Percentiles rank a stretch among this genome's conserved stretches.
Evolutionary conservation across 176 grass and related monocot genomes (phyloP).

Genomic region (Urochloa ruziziensis): DNA sequence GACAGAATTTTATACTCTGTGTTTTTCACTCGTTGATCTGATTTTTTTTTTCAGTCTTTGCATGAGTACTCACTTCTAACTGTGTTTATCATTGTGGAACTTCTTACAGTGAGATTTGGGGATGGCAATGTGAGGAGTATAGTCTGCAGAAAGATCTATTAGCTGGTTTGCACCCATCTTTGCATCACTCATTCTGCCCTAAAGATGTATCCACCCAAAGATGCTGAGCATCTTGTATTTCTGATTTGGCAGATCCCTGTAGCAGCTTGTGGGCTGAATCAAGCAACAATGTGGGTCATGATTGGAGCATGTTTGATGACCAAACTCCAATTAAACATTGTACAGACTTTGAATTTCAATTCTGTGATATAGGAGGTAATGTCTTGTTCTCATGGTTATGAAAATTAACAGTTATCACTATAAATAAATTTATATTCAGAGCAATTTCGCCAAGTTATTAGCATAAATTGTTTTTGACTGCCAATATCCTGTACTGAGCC

Average conservation of each 20-base stretch:
- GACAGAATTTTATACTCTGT: neutral
- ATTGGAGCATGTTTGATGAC: conserved; percentile 69
- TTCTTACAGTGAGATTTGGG: conserved; percentile 75
- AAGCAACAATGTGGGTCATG: conserved; percentile 44
- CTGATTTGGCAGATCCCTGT: conserved; percentile 49
- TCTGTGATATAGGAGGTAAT: conserved; percentile 68
- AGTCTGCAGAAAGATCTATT: conserved; percentile 61
- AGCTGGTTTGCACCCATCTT: conserved; percentile 45
- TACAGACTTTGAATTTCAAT: conserved; percentile 58
- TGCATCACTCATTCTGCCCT: conserved; percentile 5
- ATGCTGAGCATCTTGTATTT: conserved; percentile 13
- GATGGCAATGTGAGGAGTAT: conserved; percentile 61
- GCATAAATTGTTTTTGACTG: neutral
- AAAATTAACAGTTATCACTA: neutral
- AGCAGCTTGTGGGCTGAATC: conserved; percentile 60
- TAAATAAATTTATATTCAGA: neutral
- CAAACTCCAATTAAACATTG: conserved; percentile 97
- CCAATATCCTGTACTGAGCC: neutral
- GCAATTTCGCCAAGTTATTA: conserved; percentile 2
- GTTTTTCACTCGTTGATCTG: neutral
- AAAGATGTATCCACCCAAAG: neutral
- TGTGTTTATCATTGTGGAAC: conserved; percentile 1
- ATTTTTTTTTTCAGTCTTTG: neutral
- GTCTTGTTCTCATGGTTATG: conserved; percentile 12
- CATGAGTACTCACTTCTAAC: neutral